Evolutionary conservation across 2,329 filamentous ascomycete genomes (phyloP), one percentile per base, ranked within the genome.

Genomic region (Coleophoma eucalyptorum): DNA sequence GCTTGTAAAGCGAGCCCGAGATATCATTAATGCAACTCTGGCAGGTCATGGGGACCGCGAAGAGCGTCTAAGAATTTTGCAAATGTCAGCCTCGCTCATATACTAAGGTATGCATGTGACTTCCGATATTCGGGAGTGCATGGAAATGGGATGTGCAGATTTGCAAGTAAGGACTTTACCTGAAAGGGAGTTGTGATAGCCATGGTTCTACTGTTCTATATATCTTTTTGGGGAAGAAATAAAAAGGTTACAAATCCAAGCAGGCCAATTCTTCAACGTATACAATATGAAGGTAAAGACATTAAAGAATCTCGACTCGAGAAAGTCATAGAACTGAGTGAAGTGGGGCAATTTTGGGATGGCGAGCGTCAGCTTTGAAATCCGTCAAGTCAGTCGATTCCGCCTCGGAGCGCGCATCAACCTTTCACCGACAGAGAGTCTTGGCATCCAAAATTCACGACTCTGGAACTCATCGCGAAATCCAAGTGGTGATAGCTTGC

Each of bases 21-120:
- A 99, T 85, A 63, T 90, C 86, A 69, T 92, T 87, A 69, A 96
- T 83, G 74, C 94, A 97, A 65, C 80, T 77, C 62, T 96, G 87
- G 74, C 94, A 97, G 72, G 86, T 90, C 77, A 97, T 86, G 50
- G 91, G 92, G 61, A 97, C 94, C 57, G 93, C 91, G 70, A 97
- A 97, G 58, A 93, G 87, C 54, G 93, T 96, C 87, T 97, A 41
- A 16, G 34, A 33, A 37, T 50, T 38, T 46, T 5, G 3, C 26
- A 26, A 26, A 26, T 7, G 51, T 61, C 46, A 60, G 48, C 54
- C 33, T 46, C 19, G 10, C 26, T 26, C 26, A 6, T 7, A 8
- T 26, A 5, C 26, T 26, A 8, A 26, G 26, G 26, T 26, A 26
- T 35, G 37, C 55, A 64, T 59, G 62, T 63, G 62, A 60, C 47